Conservation (phyloP, 129 eudicot species). For the Scalesia atractyloides region DNA sequence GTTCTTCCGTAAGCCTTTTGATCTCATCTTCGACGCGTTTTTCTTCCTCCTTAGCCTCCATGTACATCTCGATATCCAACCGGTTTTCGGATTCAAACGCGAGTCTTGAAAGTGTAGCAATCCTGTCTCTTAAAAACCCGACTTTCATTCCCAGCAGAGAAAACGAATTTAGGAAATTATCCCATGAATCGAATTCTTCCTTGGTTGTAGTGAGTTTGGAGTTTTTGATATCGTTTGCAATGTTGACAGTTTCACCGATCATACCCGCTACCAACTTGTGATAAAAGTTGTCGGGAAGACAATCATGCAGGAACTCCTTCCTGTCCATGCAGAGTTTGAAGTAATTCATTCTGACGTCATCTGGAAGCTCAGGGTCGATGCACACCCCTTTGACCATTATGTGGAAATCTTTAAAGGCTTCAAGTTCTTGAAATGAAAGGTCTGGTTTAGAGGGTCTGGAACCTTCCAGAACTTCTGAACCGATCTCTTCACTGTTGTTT, state of each 20-base stretch:
- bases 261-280: conserved; percentile 32
- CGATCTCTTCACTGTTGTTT: conserved; percentile 28
- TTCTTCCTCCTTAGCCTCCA: conserved; percentile 41
- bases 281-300: conserved; percentile 16
- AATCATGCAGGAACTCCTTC: conserved; percentile 27
- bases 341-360: conserved; percentile 24
- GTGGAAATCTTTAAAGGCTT: conserved; percentile 28
- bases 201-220: conserved; percentile 54
- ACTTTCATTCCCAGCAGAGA: conserved; percentile 68
- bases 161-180: conserved; percentile 57
- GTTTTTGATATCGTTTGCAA: conserved; percentile 33
- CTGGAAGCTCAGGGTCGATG: conserved; percentile 38
- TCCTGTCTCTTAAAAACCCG: conserved; percentile 50
- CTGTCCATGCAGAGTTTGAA: conserved; percentile 36
- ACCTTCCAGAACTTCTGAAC: conserved; percentile 27
- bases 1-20: conserved; percentile 43
- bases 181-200: conserved; percentile 59
- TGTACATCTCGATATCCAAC: conserved; percentile 36
- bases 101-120: conserved; percentile 34
- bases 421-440: conserved; percentile 1
- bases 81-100: conserved; percentile 41
- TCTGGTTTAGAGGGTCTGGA: not conserved
- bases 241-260: conserved; percentile 28
- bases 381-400: conserved; percentile 23
- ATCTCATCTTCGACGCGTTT: conserved; percentile 46